Evolutionary conservation across 257 asterid species (phyloP), one percentile per base, ranked within the genome.

Genomic region (Paraleonurus japonicus): DNA sequence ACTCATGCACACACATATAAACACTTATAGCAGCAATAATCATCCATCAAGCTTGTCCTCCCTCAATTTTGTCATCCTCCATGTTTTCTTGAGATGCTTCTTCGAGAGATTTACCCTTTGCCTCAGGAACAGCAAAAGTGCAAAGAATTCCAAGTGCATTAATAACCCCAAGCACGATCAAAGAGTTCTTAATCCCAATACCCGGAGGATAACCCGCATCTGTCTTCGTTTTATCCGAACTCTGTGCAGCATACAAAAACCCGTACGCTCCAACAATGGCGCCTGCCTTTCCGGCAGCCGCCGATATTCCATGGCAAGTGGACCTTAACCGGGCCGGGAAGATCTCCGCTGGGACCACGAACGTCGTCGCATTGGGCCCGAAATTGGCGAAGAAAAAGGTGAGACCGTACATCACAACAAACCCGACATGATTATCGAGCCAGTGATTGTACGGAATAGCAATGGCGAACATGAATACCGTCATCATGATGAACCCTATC

Each of bases 221-320:
- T 0, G 79, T 70, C 80, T 82, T 82, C 0, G 16, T 69, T 10
- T 50, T 75, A 41, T 80, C 80, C 0, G 20, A 16, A 1, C 7
- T 55, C 22, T 84, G 86, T 0, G 88, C 78, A 0, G 88, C 88
- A 16, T 84, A 84, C 0, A 79, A 50, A 16, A 84, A 84, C 0
- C 86, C 89, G 15, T 73, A 84, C 1, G 89, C 89, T 39, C 86
- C 89, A 0, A 84, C 65, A 0, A 81, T 84, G 28, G 89, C 86
- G 3, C 86, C 89, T 0, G 89, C 86, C 50, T 79, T 81, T 0
- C 86, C 89, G 0, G 89, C 80, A 0, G 85, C 86, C 0, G 86
- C 83, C 0, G 86, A 84, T 66, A 84, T 81, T 0, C 86, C 89
- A 1, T 84, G 89, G 60, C 85, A 84, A 0, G 89, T 81, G 0